Base-by-base conservation (phyloP, 805 yeast genomes). In the Starmera pachycereana region DNA sequence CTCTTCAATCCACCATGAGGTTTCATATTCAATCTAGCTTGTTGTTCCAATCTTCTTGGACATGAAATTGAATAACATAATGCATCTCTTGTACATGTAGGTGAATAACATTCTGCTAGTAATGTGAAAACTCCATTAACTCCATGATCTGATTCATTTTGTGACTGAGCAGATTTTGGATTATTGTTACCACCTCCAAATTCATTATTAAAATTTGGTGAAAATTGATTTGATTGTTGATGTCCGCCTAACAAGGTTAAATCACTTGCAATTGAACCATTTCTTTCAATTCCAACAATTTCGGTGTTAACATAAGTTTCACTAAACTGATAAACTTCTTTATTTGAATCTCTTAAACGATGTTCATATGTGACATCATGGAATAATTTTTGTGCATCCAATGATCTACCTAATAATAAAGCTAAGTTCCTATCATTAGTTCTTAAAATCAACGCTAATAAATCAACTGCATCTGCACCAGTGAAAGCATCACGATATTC, bases 311-410 rank as follows among this genome's bases (percentile, higher is more conserved):
- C 64, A 45, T 71, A 69, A 11, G 68, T 69, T 44, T 77, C 80
- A 37, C 74, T 74, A 52, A 90, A 85, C 50, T 85, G 94, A 58
- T 90, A 92, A 19, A 90, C 84, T 58, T 92, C 98, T 53, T 72
- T 76, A 16, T 71, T 72, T 0, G 95, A 84, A 61, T 92, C 98
- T 48, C 98, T 71, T 40, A 92, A 68, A 37, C 97, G 70, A 57
- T 89, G 97, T 51, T 88, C 95, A 61, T 90, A 90, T 0, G 96
- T 84, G 22, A 89, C 97, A 62, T 92, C 98, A 55, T 87, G 96
- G 61, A 92, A 88, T 41, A 87, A 76, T 57, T 85, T 85, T 52
- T 92, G 97, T 1, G 96, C 95, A 62, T 92, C 97, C 40, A 92
- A 65, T 0, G 97, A 80, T 47, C 98, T 71, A 27, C 97, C 98